phyloP scores from a whole-genome alignment of 305 asterid genomes.

The Striga hermonthica region DNA sequence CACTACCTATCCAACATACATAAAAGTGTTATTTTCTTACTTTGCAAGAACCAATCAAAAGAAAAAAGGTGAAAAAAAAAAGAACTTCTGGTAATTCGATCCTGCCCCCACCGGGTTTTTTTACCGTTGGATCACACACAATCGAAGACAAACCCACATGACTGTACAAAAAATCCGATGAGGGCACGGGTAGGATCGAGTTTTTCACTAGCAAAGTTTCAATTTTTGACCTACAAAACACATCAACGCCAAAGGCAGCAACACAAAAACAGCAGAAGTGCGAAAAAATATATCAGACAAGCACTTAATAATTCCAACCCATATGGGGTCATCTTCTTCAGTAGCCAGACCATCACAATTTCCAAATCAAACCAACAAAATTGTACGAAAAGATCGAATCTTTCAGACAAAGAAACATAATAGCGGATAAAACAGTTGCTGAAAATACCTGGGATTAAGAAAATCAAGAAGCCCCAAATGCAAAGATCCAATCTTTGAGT shows the following conservation, averaged over 20 bases:
- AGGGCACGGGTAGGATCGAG: neutral
- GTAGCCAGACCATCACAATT: no score
- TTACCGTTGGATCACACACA: neutral
- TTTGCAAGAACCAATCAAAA: neutral
- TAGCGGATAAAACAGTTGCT: slow-evolving; percentile 18
- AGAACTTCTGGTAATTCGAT: neutral
- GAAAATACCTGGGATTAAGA: slow-evolving; percentile 32
- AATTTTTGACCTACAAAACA: no score
- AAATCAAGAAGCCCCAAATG: slow-evolving; percentile 27
- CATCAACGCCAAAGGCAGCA: neutral
- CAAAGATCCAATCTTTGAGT: slow-evolving; percentile 37
- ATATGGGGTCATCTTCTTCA: neutral
- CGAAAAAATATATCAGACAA: no score
- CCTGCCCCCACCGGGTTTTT: neutral
- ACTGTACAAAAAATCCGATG: neutral
- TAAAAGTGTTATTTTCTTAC: no score
- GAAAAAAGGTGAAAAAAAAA: neutral
- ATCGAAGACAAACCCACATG: no score
- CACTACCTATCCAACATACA: neutral
- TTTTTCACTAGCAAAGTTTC: no score
- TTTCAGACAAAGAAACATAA: neutral
- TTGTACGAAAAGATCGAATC: neutral
- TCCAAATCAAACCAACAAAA: no score
- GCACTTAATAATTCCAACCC: neutral
- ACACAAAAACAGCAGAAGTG: neutral